Base-by-base conservation (phyloP, 805 yeast species). In the Schizosaccharomyces cryophilus region DNA sequence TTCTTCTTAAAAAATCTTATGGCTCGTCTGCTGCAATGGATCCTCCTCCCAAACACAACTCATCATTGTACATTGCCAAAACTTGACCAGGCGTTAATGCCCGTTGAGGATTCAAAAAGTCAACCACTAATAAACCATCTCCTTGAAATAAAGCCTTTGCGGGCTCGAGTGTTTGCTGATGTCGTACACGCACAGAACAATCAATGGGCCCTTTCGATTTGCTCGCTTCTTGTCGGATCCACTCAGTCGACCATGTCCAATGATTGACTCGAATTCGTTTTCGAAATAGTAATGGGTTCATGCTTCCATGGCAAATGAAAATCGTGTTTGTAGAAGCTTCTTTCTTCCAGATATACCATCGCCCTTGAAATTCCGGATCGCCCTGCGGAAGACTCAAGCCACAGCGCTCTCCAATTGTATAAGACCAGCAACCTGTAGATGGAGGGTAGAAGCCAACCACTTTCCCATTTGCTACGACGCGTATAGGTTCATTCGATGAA, bases 61-160 rank as follows among this genome's bases (percentile, higher is more conserved):
- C 82, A 1, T 77, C 79, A 51, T 77, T 71, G 69, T 89, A 93
- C 5, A 90, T 68, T 0, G 85, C 95, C 19, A 87, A 71, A 65
- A 79, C 82, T 69, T 90, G 98, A 0, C 97, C 98, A 0, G 89
- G 86, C 0, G 96, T 89, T 67, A 93, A 79, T 0, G 95, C 96
- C 59, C 87, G 72, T 42, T 79, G 78, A 38, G 73, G 69, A 0
- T 74, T 71, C 0, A 64, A 62, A 38, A 89, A 73, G 26, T 65
- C 65, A 17, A 51, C 19, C 9, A 17, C 15, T 11, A n/a, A 17
- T 17, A 31, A 7, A 7, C 26, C 56, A 17, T n/a, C 26, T 15
- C 24, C 26, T 17, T 17, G 15, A 4, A 21, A 29, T 11, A 7
- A 17, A 11, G 35, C 30, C 29, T 21, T 51, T 19, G 56, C 56